These are phyloP conservation scores for Marasmius oreades DNA, from an alignment of 1,284 basidiomycete genomes.

Conservation along the genomic window DNA sequence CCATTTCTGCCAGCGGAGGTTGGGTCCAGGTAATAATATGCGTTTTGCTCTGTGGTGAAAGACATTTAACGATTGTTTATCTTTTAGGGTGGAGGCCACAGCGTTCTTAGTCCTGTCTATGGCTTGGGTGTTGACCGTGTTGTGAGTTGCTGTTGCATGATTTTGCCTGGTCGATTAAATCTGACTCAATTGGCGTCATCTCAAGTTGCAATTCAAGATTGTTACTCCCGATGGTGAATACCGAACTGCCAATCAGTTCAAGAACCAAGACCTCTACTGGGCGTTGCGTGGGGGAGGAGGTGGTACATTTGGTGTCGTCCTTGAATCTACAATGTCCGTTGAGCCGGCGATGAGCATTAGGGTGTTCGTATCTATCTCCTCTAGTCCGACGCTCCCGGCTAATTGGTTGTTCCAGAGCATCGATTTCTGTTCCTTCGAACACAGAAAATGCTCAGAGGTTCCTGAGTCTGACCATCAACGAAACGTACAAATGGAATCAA, in stretches of 20 bases:
- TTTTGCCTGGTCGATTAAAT: background rate
- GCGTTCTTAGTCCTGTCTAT: conserved; percentile 32
- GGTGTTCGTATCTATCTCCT: conserved; percentile 9
- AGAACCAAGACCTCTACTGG: conserved; percentile 43
- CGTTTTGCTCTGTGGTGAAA: too few species aligned
- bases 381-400: conserved; percentile 24
- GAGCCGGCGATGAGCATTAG: conserved; percentile 31
- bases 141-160: too few species aligned
- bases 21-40: conserved; percentile 19
- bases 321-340: conserved; percentile 32
- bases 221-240: conserved; percentile 33
- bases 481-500: conserved; percentile 37
- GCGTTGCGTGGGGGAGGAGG: conserved; percentile 49
- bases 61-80: background rate
- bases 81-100: conserved; percentile 41
- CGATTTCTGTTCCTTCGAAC: conserved; percentile 14
- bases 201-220: conserved; percentile 30
- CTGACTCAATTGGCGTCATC: background rate
- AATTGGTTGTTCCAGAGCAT: conserved; percentile 11
- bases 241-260: conserved; percentile 31
- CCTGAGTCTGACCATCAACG: conserved; percentile 31
- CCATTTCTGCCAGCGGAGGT: conserved; percentile 25
- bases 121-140: conserved; percentile 38
- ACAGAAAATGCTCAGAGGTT: conserved; percentile 20
- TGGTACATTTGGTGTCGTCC: conserved; percentile 35